Conservation (phyloP, 371 early-diverging fungal species). For the Saksenaea vasiformis region DNA sequence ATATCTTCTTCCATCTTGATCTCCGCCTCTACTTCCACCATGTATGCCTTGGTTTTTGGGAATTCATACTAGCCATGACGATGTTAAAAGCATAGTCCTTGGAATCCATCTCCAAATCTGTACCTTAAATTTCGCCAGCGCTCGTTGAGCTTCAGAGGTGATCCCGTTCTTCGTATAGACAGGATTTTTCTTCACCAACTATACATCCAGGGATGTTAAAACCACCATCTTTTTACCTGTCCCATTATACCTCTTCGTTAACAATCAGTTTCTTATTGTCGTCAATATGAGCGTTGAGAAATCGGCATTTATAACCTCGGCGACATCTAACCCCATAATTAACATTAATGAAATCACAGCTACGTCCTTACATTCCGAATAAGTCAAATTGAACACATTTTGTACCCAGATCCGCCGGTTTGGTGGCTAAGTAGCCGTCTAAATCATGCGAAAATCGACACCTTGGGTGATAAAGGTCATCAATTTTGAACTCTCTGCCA, state of each 20-base stretch:
- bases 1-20: constrained; percentile 27
- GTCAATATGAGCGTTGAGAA: constrained; percentile 67
- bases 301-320: constrained; percentile 82
- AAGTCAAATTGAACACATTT: constrained; percentile 71
- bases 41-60: constrained; percentile 41
- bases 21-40: constrained; percentile 43
- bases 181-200: constrained; percentile 33
- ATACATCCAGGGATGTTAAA: not conserved
- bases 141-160: constrained; percentile 45
- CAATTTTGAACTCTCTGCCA: not conserved
- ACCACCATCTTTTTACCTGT: not conserved
- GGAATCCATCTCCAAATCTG: not conserved
- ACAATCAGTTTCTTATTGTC: constrained; percentile 49
- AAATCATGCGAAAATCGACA: constrained; percentile 74
- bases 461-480: constrained; percentile 18
- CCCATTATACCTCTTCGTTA: constrained; percentile 46
- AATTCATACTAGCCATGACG: constrained; percentile 42
- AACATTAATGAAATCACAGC: not conserved
- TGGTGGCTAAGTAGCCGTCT: constrained; percentile 57
- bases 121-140: constrained; percentile 45
- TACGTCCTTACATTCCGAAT: constrained; percentile 67
- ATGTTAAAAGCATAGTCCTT: not conserved
- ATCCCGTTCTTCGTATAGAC: constrained; percentile 46
- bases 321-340: constrained; percentile 42
- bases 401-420: constrained; percentile 77